Evolutionary conservation across 2,329 filamentous ascomycete species (phyloP).

Genomic region (Fusarium longipes): DNA sequence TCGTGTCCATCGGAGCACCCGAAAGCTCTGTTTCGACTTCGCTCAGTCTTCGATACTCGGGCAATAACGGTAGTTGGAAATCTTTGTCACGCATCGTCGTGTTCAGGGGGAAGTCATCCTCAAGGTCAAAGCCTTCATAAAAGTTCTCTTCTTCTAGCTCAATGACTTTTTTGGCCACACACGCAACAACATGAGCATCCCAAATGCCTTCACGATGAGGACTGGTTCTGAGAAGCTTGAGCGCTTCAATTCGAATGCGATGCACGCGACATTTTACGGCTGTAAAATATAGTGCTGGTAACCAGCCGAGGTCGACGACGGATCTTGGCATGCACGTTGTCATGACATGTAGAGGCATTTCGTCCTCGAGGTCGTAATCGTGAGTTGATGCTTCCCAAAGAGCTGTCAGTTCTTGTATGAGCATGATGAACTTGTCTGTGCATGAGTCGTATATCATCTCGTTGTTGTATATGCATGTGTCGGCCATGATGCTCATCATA

Average conservation of each 20-base stretch:
- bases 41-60: conserved; percentile 25
- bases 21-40: conserved; percentile 37
- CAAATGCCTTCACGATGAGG: conserved; percentile 57
- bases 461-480: conserved; percentile 49
- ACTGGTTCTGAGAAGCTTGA: conserved; percentile 47
- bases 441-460: conserved; percentile 54
- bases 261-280: conserved; percentile 60
- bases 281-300: conserved; percentile 58
- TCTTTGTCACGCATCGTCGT: conserved; percentile 15
- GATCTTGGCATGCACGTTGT: conserved; percentile 48
- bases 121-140: conserved; percentile 21
- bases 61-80: conserved; percentile 26
- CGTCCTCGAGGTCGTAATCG: conserved; percentile 11
- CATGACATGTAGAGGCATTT: conserved; percentile 20
- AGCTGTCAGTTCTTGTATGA: conserved; percentile 46
- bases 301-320: conserved; percentile 57
- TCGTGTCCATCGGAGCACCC: conserved; percentile 38
- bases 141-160: conserved; percentile 52
- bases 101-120: conserved; percentile 24
- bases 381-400: conserved; percentile 21
- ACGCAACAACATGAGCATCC: conserved; percentile 50
- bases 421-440: conserved; percentile 46
- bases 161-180: conserved; percentile 52
- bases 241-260: conserved; percentile 54
- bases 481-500: conserved; percentile 58